Conservation (phyloP, 192 early-diverging fungal genomes). For the Lobosporangium transversale region DNA sequence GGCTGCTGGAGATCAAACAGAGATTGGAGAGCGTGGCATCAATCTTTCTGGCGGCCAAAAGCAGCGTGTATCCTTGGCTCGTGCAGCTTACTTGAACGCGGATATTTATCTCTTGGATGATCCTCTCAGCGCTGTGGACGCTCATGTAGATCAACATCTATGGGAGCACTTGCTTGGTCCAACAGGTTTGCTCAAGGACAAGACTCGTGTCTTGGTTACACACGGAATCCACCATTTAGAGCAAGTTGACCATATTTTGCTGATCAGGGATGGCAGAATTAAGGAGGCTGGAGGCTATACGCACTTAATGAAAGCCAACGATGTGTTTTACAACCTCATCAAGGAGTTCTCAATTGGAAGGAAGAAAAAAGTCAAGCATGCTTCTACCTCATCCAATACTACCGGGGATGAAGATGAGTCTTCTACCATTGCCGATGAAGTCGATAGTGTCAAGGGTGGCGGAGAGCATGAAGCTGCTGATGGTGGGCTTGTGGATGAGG, state of each 20-base stretch:
- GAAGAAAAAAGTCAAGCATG: constrained; percentile 30
- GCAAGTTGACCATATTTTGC: constrained; percentile 70
- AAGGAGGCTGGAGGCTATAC: constrained; percentile 71
- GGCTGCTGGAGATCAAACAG: constrained; percentile 86
- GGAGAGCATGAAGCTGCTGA: constrained; percentile 15
- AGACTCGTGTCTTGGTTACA: constrained; percentile 84
- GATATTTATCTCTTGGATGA: constrained; percentile 70
- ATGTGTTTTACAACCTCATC: constrained; percentile 70
- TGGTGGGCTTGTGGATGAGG: constrained; percentile 75
- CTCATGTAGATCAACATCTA: constrained; percentile 78
- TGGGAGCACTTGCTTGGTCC: constrained; percentile 90
- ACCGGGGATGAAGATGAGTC: constrained; percentile 30
- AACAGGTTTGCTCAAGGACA: constrained; percentile 78
- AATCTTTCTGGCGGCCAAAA: constrained; percentile 95
- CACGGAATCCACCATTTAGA: constrained; percentile 82
- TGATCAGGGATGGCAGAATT: constrained; percentile 78
- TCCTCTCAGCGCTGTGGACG: constrained; percentile 69
- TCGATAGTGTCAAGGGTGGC: constrained; percentile 39
- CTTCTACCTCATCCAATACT: constrained; percentile 1
- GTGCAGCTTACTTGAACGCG: constrained; percentile 87
- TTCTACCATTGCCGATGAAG: constrained; percentile 46
- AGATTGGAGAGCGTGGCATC: constrained; percentile 92
- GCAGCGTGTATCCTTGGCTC: constrained; percentile 69
- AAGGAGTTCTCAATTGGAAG: constrained; percentile 64
- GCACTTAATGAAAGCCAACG: constrained; percentile 68